phyloP scores from a whole-genome alignment of 352 stramenopile genomes.

The Globisporangium polare region DNA sequence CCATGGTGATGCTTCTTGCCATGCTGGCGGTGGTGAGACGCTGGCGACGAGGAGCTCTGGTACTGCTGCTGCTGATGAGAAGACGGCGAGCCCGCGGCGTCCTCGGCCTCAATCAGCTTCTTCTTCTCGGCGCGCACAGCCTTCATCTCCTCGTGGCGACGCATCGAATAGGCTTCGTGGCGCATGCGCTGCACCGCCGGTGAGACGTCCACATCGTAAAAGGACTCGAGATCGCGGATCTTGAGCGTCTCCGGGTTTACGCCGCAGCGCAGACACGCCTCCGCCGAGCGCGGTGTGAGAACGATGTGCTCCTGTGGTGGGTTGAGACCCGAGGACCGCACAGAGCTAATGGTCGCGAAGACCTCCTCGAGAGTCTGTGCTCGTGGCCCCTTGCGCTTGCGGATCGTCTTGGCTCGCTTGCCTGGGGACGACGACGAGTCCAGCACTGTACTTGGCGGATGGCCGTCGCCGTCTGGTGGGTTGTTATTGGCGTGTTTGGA shows the following conservation, averaged over 20 bases:
- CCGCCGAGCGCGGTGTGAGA: constrained; percentile 84
- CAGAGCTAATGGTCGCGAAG: constrained; percentile 70
- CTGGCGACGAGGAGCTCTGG: neutral
- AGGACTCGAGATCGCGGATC: constrained; percentile 90
- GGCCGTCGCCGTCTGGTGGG: neutral
- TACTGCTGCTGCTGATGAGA: constrained; percentile 10
- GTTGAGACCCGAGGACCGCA: constrained; percentile 66
- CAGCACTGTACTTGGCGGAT: neutral
- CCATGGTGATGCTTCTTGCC: constrained; percentile 1
- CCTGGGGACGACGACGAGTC: neutral
- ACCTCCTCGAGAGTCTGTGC: constrained; percentile 75
- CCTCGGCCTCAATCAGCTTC: constrained; percentile 49
- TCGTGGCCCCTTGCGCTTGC: constrained; percentile 54
- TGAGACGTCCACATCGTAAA: constrained; percentile 80
- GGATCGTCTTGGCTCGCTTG: constrained; percentile 50
- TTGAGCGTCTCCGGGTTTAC: constrained; percentile 92
- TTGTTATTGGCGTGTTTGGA: neutral
- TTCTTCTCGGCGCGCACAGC: constrained; percentile 76
- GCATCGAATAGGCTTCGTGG: constrained; percentile 91
- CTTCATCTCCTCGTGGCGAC: constrained; percentile 91
- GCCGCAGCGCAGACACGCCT: constrained; percentile 87
- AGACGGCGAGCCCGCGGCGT: constrained; percentile 16
- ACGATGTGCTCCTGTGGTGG: constrained; percentile 71
- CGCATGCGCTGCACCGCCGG: constrained; percentile 88
- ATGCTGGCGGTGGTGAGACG: constrained; percentile 6